phyloP scores from a whole-genome alignment of 208 protist genomes.

The Leishmania aethiopica region DNA sequence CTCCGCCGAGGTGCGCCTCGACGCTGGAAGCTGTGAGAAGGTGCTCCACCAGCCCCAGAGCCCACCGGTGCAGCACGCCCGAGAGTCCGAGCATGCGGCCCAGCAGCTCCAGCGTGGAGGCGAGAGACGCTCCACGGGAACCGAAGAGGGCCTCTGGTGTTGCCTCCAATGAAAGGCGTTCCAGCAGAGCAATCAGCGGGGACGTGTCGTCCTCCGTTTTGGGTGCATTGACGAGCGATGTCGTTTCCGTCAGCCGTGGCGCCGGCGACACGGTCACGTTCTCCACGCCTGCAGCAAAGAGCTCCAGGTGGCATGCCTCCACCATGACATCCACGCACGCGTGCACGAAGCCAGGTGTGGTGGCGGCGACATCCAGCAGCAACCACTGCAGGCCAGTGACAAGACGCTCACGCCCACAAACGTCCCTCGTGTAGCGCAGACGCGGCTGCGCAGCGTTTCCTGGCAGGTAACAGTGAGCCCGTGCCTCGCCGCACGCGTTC shows the following conservation, averaged over 20 bases:
- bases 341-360: constrained; percentile 15
- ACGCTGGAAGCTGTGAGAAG: constrained; percentile 14
- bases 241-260: constrained; percentile 6
- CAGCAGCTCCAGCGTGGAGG: constrained; percentile 40
- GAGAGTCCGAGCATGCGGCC: constrained; percentile 43
- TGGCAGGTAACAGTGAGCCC: constrained; percentile 1
- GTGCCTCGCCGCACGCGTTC: neutral
- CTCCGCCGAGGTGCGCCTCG: neutral
- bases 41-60: constrained; percentile 20
- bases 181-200: constrained; percentile 34
- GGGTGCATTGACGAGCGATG: neutral
- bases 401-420: neutral
- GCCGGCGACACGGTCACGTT: neutral
- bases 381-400: constrained; percentile 17
- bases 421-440: constrained; percentile 1
- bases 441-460: constrained; percentile 5
- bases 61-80: constrained; percentile 29
- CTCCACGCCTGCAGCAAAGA: constrained; percentile 22
- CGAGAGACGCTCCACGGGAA: constrained; percentile 26
- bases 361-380: neutral
- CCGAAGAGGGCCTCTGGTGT: constrained; percentile 63
- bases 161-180: constrained; percentile 44
- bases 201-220: constrained; percentile 3
- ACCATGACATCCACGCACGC: constrained; percentile 17
- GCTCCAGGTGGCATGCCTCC: constrained; percentile 11